Conservation (phyloP, 164 flowering plant species). For the Protea cynaroides region DNA sequence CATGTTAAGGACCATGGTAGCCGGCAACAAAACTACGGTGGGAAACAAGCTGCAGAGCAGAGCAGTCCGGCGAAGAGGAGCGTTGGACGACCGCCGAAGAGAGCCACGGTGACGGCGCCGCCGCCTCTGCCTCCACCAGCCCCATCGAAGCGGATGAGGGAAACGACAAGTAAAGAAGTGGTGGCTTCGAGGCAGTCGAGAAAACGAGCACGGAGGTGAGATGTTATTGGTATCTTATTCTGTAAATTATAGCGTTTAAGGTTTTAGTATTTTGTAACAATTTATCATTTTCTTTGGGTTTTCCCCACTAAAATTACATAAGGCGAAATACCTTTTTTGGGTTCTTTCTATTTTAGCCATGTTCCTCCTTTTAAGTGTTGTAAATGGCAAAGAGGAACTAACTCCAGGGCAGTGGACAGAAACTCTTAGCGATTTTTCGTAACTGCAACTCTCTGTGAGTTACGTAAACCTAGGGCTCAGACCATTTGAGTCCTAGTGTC, state of each 20-base stretch:
- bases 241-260: constrained; percentile 13
- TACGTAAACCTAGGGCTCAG: too few relatives aligned
- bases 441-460: too few relatives aligned
- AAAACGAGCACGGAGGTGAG: constrained; percentile 49
- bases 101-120: constrained; percentile 18
- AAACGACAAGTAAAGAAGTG: constrained; percentile 20
- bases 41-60: constrained; percentile 19
- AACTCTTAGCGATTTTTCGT: too few relatives aligned
- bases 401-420: too few relatives aligned
- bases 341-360: too few relatives aligned
- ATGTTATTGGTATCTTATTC: background rate
- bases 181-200: constrained; percentile 33
- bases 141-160: constrained; percentile 31
- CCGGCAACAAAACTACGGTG: constrained; percentile 6
- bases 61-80: constrained; percentile 38
- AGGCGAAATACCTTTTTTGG: too few relatives aligned
- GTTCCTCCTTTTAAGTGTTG: too few relatives aligned
- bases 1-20: constrained; percentile 8
- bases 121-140: background rate
- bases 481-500: too few relatives aligned
- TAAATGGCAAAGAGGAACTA: too few relatives aligned
- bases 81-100: constrained; percentile 70
- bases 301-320: background rate
- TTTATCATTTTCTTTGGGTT: background rate
- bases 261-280: background rate